phyloP scores from a whole-genome alignment of 148 eudicot genomes.

The Talinum fruticosum region DNA sequence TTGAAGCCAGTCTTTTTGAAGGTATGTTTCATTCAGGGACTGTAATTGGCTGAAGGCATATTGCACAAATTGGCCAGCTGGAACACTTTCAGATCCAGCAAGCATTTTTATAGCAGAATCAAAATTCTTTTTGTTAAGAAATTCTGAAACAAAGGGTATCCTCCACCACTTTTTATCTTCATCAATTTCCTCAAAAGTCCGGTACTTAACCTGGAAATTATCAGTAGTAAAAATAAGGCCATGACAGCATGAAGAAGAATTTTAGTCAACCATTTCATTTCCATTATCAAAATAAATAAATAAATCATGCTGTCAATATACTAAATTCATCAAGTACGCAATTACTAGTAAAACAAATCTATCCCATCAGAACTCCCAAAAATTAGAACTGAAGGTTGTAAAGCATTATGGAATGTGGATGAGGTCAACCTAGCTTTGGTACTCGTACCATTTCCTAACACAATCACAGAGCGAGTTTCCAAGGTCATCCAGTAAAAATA shows the following conservation, averaged over 20 bases:
- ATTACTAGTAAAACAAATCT: no score
- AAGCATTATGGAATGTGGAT: no score
- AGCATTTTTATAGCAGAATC: conserved; percentile 72
- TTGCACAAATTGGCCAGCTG: conserved; percentile 86
- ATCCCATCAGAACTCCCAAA: no score
- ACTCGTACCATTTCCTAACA: no score
- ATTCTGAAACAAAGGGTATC: conserved; percentile 77
- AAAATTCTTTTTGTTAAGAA: conserved; percentile 60
- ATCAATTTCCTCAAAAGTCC: conserved; percentile 73
- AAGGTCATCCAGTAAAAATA: no score
- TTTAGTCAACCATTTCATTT: neutral
- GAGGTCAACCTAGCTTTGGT: no score
- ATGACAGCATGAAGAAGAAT: conserved; percentile 6
- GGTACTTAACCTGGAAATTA: conserved; percentile 60
- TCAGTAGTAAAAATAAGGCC: conserved; percentile 9
- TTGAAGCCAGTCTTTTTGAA: conserved; percentile 44
- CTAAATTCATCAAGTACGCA: no score
- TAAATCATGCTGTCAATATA: no score
- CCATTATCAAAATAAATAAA: neutral
- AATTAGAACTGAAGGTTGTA: no score
- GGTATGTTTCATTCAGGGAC: conserved; percentile 67
- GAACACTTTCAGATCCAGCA: conserved; percentile 83
- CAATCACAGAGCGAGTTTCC: no score
- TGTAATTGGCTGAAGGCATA: conserved; percentile 82
- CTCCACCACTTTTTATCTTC: conserved; percentile 85